Evolutionary conservation across 202 grass and related monocot genomes (phyloP), one percentile per base, ranked within the genome.

Genomic region (Elaeis oleifera): DNA sequence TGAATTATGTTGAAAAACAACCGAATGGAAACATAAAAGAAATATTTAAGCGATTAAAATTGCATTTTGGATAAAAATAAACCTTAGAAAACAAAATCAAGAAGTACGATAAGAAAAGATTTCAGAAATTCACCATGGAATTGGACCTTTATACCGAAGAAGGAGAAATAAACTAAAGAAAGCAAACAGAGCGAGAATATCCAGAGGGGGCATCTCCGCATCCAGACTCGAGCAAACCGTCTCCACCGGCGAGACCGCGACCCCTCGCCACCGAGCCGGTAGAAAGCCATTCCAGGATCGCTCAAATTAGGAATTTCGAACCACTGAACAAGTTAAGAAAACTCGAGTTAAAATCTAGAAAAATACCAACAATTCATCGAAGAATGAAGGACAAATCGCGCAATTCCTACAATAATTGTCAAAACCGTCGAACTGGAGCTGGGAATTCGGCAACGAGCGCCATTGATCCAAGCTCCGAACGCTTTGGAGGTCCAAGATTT

Each of bases 121-220:
- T 59, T 63, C 18, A 20, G 59, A 24, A n/a, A 58, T 78, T 72
- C 65, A 96, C 92, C 74, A 39, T 81, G 76, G 49, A 89, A 79
- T 23, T 81, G 80, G 32, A 81, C 67, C 66, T 51, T 83, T 63
- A 65, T 60, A 31, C 78, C 77, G 50, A 79, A 84, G 68, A 89
- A 81, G 51, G 83, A 80, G 72, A 95, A 67, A 69, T 84, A 90
- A 51, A 69, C 59, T 18, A 95, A 31, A 50, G 57, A 79, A 23
- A 90, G 58, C 16, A 96, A 66, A 2, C 69, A 71, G 20, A 90
- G 25, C 24, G 67, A 22, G 57, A 90, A 71, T 44, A 64, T 50
- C 53, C 62, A 71, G 50, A 83, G 44, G 65, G 83, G 28, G 60
- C 81, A 85, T 22, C 58, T 72, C 59, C 78, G 70, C 32, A 56